A percentile compares a stretch with the other conserved stretches of the same genome.
These are phyloP conservation scores for Balansia obtecta DNA, from an alignment of 2,329 filamentous ascomycete species.

Conservation along the genomic window DNA sequence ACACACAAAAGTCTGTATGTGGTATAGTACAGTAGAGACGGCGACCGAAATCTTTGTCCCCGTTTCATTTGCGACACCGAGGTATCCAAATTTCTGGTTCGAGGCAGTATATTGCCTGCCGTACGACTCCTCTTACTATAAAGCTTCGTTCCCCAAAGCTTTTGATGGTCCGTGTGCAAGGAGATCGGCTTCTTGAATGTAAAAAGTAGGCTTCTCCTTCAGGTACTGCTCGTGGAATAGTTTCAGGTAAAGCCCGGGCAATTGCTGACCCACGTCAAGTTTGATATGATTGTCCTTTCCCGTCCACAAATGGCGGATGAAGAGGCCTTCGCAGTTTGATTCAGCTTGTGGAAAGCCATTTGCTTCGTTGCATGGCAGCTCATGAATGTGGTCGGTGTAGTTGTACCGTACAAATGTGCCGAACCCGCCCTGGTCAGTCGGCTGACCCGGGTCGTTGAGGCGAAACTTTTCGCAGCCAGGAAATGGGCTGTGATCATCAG, in stretches of 20 bases:
- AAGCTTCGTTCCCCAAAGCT: constrained; percentile 1
- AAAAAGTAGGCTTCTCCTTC: constrained; percentile 21
- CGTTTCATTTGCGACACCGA: neutral
- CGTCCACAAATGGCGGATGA: constrained; percentile 32
- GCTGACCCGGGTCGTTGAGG: constrained; percentile 22
- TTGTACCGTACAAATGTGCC: constrained; percentile 31
- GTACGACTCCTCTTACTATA: neutral
- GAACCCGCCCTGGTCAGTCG: constrained; percentile 31
- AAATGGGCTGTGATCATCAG: constrained; percentile 25
- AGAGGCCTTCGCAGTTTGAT: constrained; percentile 25
- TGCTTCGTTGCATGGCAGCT: constrained; percentile 28
- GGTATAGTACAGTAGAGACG: neutral
- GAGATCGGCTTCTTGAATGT: constrained; percentile 23
- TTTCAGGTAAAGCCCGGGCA: constrained; percentile 23
- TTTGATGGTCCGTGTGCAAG: constrained; percentile 14
- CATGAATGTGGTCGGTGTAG: constrained; percentile 26
- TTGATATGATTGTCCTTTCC: constrained; percentile 28
- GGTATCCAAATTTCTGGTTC: neutral
- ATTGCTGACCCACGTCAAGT: constrained; percentile 23
- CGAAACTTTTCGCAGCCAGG: constrained; percentile 27
- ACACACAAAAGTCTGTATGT: neutral
- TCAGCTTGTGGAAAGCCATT: constrained; percentile 29
- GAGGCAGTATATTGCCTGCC: too few species aligned
- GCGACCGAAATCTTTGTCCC: neutral
- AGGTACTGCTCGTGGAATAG: constrained; percentile 24